These are phyloP conservation scores for Lachancea sp. DNA, from an alignment of 805 yeast species.

Conservation along the genomic window DNA sequence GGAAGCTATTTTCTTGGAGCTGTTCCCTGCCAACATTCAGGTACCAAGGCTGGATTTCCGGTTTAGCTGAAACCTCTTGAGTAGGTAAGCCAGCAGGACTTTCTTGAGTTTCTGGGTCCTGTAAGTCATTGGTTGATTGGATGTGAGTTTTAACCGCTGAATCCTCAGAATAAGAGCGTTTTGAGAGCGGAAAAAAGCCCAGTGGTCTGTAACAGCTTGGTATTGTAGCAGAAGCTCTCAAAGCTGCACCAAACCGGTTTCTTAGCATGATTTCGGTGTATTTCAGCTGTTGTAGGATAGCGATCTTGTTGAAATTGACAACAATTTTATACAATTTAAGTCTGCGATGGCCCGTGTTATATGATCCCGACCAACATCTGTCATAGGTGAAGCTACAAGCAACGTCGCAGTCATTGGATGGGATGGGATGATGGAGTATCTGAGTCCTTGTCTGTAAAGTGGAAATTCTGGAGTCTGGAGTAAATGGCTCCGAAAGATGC, in stretches of 20 bases:
- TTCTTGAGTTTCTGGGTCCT: neutral
- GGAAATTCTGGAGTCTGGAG: no score
- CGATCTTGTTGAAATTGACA: no score
- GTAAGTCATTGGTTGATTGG: neutral
- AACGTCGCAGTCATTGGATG: no score
- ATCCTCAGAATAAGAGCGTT: neutral
- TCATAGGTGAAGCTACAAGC: no score
- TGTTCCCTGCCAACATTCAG: conserved; percentile 37
- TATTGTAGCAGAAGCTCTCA: neutral
- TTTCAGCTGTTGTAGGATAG: no score
- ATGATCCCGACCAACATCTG: no score
- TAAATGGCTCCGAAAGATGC: no score
- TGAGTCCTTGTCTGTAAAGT: no score
- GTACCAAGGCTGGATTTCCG: conserved; percentile 49
- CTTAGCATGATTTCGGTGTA: neutral
- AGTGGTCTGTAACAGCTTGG: neutral
- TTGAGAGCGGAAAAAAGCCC: neutral
- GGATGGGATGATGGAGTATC: no score
- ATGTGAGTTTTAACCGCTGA: neutral
- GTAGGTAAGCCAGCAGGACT: neutral
- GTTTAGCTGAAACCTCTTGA: neutral
- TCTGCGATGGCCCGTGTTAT: no score
- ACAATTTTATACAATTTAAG: no score
- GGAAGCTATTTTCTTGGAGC: conserved; percentile 32
- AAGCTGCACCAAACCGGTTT: neutral